Evolutionary conservation across 164 flowering plant species (phyloP), one percentile per base, ranked within the genome.

Genomic region (Chimonanthus salicifolius): DNA sequence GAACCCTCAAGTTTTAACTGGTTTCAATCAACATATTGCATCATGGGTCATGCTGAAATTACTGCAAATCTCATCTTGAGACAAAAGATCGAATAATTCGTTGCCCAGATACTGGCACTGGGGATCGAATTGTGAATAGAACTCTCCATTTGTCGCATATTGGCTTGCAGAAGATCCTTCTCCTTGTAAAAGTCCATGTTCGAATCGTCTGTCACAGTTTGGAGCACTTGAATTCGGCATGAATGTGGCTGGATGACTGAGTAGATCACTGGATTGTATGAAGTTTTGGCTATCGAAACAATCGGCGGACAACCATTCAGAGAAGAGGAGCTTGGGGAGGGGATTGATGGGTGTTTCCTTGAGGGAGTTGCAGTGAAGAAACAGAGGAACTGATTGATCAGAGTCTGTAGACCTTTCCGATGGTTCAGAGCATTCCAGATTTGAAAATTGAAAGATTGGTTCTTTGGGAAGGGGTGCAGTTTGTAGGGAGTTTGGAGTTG

Each of bases 251-350:
- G 54, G 44, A 47, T 79, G 75, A 62, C 47, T 63, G 20, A 9
- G 10, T 1, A 49, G 44, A 47, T 79, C 74, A 4, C 72, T 65
- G 2, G 79, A 74, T 71, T 58, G 62, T 0, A 68, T 2, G 11
- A 60, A 47, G 50, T 58, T 47, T 72, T 72, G 75, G 20, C 60
- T 51, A 1, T 75, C 60, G 58, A 73, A 75, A 48, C 78, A 67
- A 46, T 86, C 84, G 7, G 71, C 62, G 0, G 84, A 77, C 4
- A 90, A 80, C 97, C 97, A 92, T 66, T 90, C 97, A 0, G 97
- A 78, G 64, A 92, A 92, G 9, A 90, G 67, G 5, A 89, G 75
- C 83, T 83, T 92, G 0, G 97, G 97, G 47, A 85, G 76, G 65
- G 71, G 49, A 74, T 74, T 71, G 47, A 21, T 71, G 11, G 45